Evolutionary conservation across 192 early-diverging fungal genomes (phyloP).

Genomic region (Podila epigama): DNA sequence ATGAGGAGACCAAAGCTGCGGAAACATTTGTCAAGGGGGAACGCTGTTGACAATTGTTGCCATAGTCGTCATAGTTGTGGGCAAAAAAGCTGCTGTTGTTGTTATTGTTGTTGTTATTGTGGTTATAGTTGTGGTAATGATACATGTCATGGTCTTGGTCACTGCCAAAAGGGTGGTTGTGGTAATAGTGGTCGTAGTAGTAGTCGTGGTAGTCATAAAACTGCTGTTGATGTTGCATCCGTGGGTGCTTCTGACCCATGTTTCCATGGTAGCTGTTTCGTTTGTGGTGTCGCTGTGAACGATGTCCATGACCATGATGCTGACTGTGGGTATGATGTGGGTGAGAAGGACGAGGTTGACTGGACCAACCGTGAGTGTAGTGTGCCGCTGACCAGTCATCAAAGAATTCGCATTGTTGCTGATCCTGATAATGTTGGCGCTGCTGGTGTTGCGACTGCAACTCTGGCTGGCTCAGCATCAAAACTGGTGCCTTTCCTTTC

Average conservation of each 20-base stretch:
- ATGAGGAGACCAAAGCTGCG: too few species aligned
- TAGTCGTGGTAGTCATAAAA: slow-evolving; percentile 3
- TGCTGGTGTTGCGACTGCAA: slow-evolving; percentile 7
- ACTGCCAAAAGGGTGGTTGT: too few species aligned
- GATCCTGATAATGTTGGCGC: background rate
- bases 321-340: background rate
- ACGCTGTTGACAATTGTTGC: background rate
- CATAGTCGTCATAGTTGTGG: background rate
- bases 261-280: slow-evolving; percentile 4
- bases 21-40: background rate
- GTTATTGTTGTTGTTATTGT: slow-evolving; percentile 2
- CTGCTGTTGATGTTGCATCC: slow-evolving; percentile 20
- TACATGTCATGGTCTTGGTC: slow-evolving; percentile 1
- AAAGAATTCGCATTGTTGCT: slow-evolving; percentile 14
- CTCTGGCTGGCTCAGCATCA: slow-evolving; percentile 22
- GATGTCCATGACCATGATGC: background rate
- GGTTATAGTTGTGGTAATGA: background rate
- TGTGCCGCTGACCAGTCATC: too few species aligned
- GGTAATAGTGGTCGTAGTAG: slow-evolving; percentile 5
- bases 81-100: background rate
- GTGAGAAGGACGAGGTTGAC: background rate
- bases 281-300: background rate
- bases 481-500: slow-evolving; percentile 28
- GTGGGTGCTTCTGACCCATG: slow-evolving; percentile 19
- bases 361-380: slow-evolving; percentile 6